Percentiles rank a stretch among this genome's conserved stretches.
Evolutionary conservation across 2,329 filamentous ascomycete species (phyloP).

Genomic region (Colletotrichum shisoi): DNA sequence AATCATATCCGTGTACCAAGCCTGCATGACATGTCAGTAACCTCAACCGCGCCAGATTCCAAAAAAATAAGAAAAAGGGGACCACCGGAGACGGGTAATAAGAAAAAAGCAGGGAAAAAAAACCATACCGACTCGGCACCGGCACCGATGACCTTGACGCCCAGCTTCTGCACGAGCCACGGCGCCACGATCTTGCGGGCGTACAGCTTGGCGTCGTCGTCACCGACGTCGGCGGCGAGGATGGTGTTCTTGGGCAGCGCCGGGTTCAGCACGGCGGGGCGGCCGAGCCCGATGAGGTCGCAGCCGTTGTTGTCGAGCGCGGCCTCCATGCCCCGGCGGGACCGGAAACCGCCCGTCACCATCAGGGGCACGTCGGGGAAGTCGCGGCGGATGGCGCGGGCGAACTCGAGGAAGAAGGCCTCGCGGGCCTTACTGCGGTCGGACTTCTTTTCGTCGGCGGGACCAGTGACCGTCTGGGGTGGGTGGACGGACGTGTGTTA

Average conservation of each 20-base stretch:
- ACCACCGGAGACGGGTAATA: too few species aligned
- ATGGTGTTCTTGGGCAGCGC: constrained; percentile 49
- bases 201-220: constrained; percentile 48
- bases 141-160: constrained; percentile 40
- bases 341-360: constrained; percentile 71
- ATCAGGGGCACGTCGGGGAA: constrained; percentile 58
- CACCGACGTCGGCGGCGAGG: constrained; percentile 48
- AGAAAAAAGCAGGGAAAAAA: too few species aligned
- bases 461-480: constrained; percentile 18
- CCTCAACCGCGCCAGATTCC: too few species aligned
- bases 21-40: background rate
- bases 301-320: constrained; percentile 51
- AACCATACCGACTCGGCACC: constrained; percentile 42
- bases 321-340: constrained; percentile 52
- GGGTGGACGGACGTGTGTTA: background rate
- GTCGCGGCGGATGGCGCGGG: constrained; percentile 57
- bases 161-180: constrained; percentile 43
- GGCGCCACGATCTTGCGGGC: constrained; percentile 42
- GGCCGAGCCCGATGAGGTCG: constrained; percentile 53
- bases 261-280: constrained; percentile 53
- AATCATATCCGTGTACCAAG: constrained; percentile 30
- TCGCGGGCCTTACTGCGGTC: constrained; percentile 64
- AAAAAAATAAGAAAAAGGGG: too few species aligned
- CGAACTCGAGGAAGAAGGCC: constrained; percentile 74
- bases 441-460: constrained; percentile 44